phyloP scores from a whole-genome alignment of 371 early-diverging fungal species.

The Mucor circinelloides region DNA sequence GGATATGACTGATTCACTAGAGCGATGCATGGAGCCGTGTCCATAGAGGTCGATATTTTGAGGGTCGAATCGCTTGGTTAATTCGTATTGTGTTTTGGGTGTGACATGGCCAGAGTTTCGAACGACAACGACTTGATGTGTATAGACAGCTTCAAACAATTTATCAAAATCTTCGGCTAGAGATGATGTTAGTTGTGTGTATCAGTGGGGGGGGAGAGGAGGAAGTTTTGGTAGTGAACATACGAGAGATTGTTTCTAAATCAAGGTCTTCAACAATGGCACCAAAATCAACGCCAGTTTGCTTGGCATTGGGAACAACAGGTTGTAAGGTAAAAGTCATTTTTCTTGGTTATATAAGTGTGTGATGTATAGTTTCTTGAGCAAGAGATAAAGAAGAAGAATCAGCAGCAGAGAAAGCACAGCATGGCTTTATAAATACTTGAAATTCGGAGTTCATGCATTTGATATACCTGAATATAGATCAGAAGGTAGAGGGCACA shows the following conservation, averaged over 20 bases:
- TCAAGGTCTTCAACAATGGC: slow-evolving; percentile 43
- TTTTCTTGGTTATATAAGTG: neutral
- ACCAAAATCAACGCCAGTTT: slow-evolving; percentile 55
- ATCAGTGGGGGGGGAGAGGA: no score
- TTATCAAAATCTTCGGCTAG: slow-evolving; percentile 49
- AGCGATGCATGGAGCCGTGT: slow-evolving; percentile 46
- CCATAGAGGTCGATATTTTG: slow-evolving; percentile 47
- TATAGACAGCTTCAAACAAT: slow-evolving; percentile 48
- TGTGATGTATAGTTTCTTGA: neutral
- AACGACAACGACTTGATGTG: slow-evolving; percentile 48
- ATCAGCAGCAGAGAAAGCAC: neutral
- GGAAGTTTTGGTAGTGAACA: neutral
- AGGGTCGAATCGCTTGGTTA: slow-evolving; percentile 52
- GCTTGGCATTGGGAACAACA: slow-evolving; percentile 32
- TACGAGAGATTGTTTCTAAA: slow-evolving; percentile 47
- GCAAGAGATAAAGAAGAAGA: neutral
- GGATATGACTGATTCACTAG: slow-evolving; percentile 45
- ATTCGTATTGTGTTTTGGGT: slow-evolving; percentile 44
- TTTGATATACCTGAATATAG: neutral
- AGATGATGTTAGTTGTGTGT: neutral
- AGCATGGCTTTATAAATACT: neutral
- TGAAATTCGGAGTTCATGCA: neutral
- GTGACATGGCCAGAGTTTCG: slow-evolving; percentile 43
- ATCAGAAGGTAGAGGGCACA: neutral
- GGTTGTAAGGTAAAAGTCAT: slow-evolving; percentile 52